Evolutionary conservation across 495 filamentous ascomycete genomes (phyloP).

Genomic region (Apodospora peruviana): DNA sequence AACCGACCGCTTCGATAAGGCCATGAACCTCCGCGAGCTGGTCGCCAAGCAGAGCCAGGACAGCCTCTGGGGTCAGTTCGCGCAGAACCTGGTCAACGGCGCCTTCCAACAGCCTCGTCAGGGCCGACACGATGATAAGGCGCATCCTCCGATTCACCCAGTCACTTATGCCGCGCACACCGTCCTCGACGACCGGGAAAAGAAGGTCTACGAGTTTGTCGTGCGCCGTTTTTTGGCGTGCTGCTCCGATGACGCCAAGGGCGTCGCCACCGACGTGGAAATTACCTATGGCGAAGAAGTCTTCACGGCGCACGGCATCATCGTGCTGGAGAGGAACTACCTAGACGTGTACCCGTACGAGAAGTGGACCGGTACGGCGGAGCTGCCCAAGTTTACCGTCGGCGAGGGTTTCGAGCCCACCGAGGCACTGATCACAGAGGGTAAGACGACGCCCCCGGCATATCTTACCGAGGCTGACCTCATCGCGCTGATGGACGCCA

Average conservation of each 20-base stretch:
- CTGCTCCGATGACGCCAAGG: constrained; percentile 90
- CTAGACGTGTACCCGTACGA: constrained; percentile 95
- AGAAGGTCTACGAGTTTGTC: constrained; percentile 86
- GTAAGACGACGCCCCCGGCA: constrained; percentile 74
- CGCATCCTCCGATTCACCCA: constrained; percentile 95
- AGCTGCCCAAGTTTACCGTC: constrained; percentile 69
- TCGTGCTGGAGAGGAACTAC: constrained; percentile 87
- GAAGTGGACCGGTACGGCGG: constrained; percentile 82
- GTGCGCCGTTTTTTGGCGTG: constrained; percentile 92
- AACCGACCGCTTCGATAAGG: constrained; percentile 91
- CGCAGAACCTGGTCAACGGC: constrained; percentile 70
- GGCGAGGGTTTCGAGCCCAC: constrained; percentile 83
- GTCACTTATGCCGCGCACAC: constrained; percentile 66
- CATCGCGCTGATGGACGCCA: constrained; percentile 97
- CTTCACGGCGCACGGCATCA: constrained; percentile 74
- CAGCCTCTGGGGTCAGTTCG: constrained; percentile 73
- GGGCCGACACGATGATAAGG: constrained; percentile 87
- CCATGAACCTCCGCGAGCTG: constrained; percentile 75
- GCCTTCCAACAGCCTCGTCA: constrained; percentile 75
- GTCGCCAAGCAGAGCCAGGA: constrained; percentile 80
- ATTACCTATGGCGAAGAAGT: constrained; percentile 77
- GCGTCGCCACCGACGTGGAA: constrained; percentile 75
- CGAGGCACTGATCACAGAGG: constrained; percentile 82
- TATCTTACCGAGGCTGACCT: constrained; percentile 94
- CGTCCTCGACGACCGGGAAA: constrained; percentile 60